phyloP scores from a whole-genome alignment of 2,329 filamentous ascomycete genomes.

The Cyclaneusma minus region DNA sequence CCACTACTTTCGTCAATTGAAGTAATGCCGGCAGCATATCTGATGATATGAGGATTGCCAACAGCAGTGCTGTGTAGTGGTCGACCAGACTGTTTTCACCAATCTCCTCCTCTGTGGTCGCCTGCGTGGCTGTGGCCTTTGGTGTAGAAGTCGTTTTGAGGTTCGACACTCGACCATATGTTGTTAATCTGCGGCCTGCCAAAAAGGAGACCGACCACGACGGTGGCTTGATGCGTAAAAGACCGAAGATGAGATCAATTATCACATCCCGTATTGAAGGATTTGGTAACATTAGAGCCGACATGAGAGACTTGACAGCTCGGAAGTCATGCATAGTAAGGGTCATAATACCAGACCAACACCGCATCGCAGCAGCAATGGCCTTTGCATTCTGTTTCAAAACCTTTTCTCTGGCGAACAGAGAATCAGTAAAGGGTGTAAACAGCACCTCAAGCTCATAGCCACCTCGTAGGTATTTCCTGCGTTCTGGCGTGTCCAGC shows the following conservation, averaged over 20 bases:
- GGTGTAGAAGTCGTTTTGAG: slow-evolving; percentile 49
- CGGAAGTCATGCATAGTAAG: slow-evolving; percentile 80
- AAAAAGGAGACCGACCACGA: slow-evolving; percentile 94
- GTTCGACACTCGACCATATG: slow-evolving; percentile 86
- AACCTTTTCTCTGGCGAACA: slow-evolving; percentile 39
- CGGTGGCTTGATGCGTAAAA: slow-evolving; percentile 78
- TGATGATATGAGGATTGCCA: slow-evolving; percentile 72
- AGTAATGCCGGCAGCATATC: slow-evolving; percentile 51
- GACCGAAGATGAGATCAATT: slow-evolving; percentile 68
- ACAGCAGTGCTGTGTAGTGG: slow-evolving; percentile 80
- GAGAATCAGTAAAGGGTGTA: slow-evolving; percentile 79
- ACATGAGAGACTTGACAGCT: slow-evolving; percentile 63
- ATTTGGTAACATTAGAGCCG: slow-evolving; percentile 44
- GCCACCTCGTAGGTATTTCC: slow-evolving; percentile 72
- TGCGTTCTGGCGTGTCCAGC: slow-evolving; percentile 66
- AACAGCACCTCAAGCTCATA: slow-evolving; percentile 84
- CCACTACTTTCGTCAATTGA: slow-evolving; percentile 50
- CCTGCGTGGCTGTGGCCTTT: slow-evolving; percentile 32
- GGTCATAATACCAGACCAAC: slow-evolving; percentile 83
- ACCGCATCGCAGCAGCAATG: slow-evolving; percentile 81
- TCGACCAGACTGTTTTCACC: slow-evolving; percentile 76
- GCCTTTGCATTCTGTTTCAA: slow-evolving; percentile 82
- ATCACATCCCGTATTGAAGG: slow-evolving; percentile 54
- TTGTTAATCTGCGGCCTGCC: slow-evolving; percentile 81
- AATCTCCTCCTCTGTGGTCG: slow-evolving; percentile 41